Evolutionary conservation across 2,329 filamentous ascomycete genomes (phyloP).

Genomic region (Cercospora beticola): DNA sequence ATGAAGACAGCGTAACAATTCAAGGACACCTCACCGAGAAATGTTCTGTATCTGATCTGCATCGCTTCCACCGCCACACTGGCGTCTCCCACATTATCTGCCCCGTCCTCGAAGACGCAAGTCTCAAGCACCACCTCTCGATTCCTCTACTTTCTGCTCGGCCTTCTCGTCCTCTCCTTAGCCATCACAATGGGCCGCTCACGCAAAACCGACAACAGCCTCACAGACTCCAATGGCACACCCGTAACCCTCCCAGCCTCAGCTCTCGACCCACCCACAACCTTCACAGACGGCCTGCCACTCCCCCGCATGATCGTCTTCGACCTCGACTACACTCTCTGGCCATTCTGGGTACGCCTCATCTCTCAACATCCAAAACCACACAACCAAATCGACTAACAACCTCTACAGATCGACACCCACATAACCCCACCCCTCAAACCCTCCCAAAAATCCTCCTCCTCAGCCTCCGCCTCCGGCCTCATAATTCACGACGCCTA

Average conservation of each 20-base stretch:
- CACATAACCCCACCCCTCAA: slow-evolving; percentile 64
- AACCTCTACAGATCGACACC: slow-evolving; percentile 64
- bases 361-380: not conserved
- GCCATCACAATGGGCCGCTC: slow-evolving; percentile 25
- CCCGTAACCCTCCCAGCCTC: slow-evolving; percentile 41
- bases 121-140: not conserved
- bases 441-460: slow-evolving; percentile 10
- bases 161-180: slow-evolving; percentile 14
- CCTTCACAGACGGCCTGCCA: slow-evolving; percentile 65
- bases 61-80: not conserved
- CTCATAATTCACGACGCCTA: slow-evolving; percentile 53
- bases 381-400: not conserved
- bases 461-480: slow-evolving; percentile 38
- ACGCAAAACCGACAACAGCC: slow-evolving; percentile 14
- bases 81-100: not conserved
- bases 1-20: not conserved
- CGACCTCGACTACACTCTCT: slow-evolving; percentile 97
- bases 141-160: slow-evolving; percentile 4
- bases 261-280: slow-evolving; percentile 48
- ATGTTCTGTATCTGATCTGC: not conserved
- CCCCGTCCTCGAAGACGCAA: not conserved
- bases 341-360: slow-evolving; percentile 75
- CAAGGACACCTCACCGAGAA: not conserved
- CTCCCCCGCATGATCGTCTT: slow-evolving; percentile 85
- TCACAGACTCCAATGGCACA: slow-evolving; percentile 29